Evolutionary conservation across 768 basidiomycete species (phyloP), one percentile per base, ranked within the genome.

Genomic region (Naganishia vishniacii): DNA sequence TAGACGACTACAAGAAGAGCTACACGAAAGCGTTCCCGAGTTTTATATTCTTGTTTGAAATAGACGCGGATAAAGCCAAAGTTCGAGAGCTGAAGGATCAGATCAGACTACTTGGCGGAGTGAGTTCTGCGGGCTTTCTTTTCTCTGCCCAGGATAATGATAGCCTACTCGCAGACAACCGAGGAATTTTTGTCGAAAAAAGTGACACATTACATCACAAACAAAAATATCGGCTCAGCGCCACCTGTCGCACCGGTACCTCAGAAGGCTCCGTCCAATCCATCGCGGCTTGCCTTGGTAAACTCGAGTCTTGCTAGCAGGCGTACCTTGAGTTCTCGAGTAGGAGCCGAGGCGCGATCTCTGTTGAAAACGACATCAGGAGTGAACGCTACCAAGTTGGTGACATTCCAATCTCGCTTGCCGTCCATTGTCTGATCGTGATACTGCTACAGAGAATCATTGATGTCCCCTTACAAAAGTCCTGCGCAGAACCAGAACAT

Each of bases 111-210:
- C 82, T 95, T 67, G 88, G 88, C 67, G 88, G 85, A 66, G 94
- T 98, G 77, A 71, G 89, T 83, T n/a, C 1, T 13, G n/a, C 34
- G 20, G 23, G 20, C n/a, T 34, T n/a, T 13, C n/a, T 4, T 23
- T 26, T 40, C n/a, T 51, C 45, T n/a, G 32, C 23, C 16, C 32
- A 12, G n/a, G n/a, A 12, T n/a, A 7, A 6, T 32, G 20, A 42
- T 58, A 23, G 11, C 44, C 25, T 34, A 16, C 23, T 20, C 64
- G 37, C 71, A 98, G 95, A 81, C 81, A 62, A 83, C 91, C 62
- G 90, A 94, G 53, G 83, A 85, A 66, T 95, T 95, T 81, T 93
- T 97, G 77, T 89, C 88, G 31, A 85, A 82, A 49, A 82, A 84
- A 49, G 84, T 94, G 26, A 92, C 91, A 0, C 94, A 98, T 79